These are phyloP conservation scores for Fusarium nurragi DNA, from an alignment of 2,329 filamentous ascomycete species.

Conservation along the genomic window DNA sequence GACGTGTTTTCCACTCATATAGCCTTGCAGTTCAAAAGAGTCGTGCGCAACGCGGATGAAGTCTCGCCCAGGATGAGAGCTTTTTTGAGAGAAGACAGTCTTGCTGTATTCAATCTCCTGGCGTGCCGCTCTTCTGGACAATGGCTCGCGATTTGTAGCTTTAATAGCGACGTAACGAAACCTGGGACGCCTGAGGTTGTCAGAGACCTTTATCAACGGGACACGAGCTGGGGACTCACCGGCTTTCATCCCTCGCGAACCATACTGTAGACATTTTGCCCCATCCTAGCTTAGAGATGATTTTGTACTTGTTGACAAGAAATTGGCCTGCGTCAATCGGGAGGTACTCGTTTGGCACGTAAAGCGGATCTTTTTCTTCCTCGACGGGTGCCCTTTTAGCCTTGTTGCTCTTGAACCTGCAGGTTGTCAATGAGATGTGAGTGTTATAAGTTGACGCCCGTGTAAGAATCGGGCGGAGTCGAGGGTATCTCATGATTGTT, in stretches of 20 bases:
- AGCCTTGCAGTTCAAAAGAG: conserved; percentile 32
- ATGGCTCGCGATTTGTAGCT: conserved; percentile 42
- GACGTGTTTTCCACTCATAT: too few species aligned
- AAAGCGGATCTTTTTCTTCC: background rate
- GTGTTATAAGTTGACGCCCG: too few species aligned
- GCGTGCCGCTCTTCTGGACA: conserved; percentile 35
- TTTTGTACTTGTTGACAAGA: conserved; percentile 49
- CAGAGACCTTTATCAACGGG: background rate
- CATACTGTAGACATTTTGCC: conserved; percentile 53
- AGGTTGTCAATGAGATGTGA: too few species aligned
- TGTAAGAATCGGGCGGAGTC: too few species aligned
- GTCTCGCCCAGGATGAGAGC: conserved; percentile 35
- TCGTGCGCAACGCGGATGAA: conserved; percentile 38
- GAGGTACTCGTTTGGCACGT: conserved; percentile 36
- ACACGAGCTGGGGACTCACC: conserved; percentile 27
- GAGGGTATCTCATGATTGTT: too few species aligned
- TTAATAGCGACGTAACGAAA: conserved; percentile 41
- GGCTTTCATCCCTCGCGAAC: conserved; percentile 45
- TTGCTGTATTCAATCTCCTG: conserved; percentile 40
- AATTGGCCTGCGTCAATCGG: conserved; percentile 48
- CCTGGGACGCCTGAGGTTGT: background rate
- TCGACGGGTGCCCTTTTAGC: too few species aligned
- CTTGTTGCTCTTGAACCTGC: too few species aligned
- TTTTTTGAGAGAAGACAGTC: conserved; percentile 34
- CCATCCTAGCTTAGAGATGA: conserved; percentile 52